phyloP scores from a whole-genome alignment of 164 flowering plant species.

The Liriodendron chinense region DNA sequence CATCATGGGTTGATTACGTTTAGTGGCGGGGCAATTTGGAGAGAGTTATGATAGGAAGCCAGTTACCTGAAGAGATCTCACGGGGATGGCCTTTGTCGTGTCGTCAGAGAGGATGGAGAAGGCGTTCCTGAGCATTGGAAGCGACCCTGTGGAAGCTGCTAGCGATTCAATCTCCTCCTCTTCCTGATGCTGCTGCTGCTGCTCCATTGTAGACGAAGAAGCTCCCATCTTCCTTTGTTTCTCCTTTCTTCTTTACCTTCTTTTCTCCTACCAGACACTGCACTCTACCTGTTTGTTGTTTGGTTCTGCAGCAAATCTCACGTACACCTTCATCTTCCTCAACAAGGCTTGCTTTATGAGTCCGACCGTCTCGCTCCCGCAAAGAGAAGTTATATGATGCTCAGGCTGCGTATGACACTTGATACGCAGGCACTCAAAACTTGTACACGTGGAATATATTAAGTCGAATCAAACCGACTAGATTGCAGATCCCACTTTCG shows the following conservation, averaged over 20 bases:
- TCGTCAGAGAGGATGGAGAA: slow-evolving; percentile 65
- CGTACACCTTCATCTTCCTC: neutral
- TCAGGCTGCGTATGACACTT: too few species aligned
- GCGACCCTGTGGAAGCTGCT: slow-evolving; percentile 73
- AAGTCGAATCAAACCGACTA: too few species aligned
- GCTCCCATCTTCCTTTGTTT: slow-evolving; percentile 53
- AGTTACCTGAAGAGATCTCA: slow-evolving; percentile 54
- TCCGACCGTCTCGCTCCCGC: too few species aligned
- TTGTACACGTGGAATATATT: too few species aligned
- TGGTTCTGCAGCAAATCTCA: neutral
- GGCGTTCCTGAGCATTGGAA: slow-evolving; percentile 63
- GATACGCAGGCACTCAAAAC: too few species aligned
- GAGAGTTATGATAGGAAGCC: too few species aligned
- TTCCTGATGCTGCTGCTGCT: slow-evolving; percentile 28
- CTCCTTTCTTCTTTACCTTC: slow-evolving; percentile 1
- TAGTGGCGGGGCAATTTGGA: too few species aligned
- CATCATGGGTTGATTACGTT: too few species aligned
- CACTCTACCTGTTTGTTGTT: too few species aligned
- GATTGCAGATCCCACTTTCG: too few species aligned
- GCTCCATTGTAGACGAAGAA: slow-evolving; percentile 43
- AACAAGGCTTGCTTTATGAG: too few species aligned
- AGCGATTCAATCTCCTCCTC: slow-evolving; percentile 55
- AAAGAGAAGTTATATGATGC: too few species aligned
- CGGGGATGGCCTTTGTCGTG: slow-evolving; percentile 43
- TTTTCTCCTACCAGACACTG: neutral